Evolutionary conservation across 2,329 filamentous ascomycete species (phyloP).

Genomic region (Monosporascus ibericus): DNA sequence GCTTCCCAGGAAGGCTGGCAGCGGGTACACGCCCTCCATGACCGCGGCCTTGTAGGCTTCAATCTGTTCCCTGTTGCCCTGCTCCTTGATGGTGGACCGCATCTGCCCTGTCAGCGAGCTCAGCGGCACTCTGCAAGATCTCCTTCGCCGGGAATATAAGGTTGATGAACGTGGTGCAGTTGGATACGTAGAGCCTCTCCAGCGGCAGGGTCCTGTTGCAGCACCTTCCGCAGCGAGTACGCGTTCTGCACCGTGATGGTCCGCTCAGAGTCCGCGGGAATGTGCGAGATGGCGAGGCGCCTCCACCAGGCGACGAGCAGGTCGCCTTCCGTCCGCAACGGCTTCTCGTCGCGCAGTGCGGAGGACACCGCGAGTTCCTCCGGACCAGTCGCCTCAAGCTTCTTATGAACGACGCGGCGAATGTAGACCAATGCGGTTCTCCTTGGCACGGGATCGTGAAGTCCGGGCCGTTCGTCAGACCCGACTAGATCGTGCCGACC

Average conservation of each 20-base stretch:
- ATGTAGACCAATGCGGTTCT: too few relatives aligned
- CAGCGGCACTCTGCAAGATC: constrained; percentile 24
- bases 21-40: constrained; percentile 11
- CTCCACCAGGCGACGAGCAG: constrained; percentile 32
- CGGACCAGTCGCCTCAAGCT: too few relatives aligned
- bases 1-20: constrained; percentile 25
- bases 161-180: constrained; percentile 21
- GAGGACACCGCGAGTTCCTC: too few relatives aligned
- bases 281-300: constrained; percentile 21
- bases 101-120: constrained; percentile 22
- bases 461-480: too few relatives aligned
- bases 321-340: constrained; percentile 33
- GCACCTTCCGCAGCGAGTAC: constrained; percentile 22
- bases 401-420: too few relatives aligned
- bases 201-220: constrained; percentile 16
- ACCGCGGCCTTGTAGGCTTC: constrained; percentile 27
- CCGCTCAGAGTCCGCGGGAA: constrained; percentile 12
- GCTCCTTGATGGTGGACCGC: constrained; percentile 24
- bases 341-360: not conserved
- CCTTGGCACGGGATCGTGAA: too few relatives aligned
- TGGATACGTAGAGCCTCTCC: constrained; percentile 22
- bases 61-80: constrained; percentile 27
- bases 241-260: constrained; percentile 27
- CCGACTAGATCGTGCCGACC: too few relatives aligned
- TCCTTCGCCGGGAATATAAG: constrained; percentile 14